A percentile compares a stretch with the other conserved stretches of the same genome.
These are phyloP conservation scores for Pichia kluyveri DNA, from an alignment of 805 yeast genomes.

Conservation along the genomic window DNA sequence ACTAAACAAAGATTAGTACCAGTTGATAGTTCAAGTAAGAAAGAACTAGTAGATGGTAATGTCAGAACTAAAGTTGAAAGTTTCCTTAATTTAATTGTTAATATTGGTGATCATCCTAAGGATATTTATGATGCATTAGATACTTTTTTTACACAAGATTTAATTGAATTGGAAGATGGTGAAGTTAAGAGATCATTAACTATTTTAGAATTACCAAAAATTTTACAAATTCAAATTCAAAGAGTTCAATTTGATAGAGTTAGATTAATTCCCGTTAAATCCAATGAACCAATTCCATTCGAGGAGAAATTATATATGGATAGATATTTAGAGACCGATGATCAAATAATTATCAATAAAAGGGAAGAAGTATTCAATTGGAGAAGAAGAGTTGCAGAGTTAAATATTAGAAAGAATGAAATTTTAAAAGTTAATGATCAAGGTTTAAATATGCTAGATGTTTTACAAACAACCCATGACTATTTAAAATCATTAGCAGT, in stretches of 20 bases:
- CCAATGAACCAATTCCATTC: constrained; percentile 74
- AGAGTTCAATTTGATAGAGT: constrained; percentile 84
- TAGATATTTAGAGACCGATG: constrained; percentile 69
- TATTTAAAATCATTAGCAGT: constrained; percentile 31
- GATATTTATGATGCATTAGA: constrained; percentile 89
- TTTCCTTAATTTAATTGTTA: constrained; percentile 73
- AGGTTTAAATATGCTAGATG: constrained; percentile 41
- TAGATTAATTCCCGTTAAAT: constrained; percentile 66
- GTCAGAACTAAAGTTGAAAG: constrained; percentile 57
- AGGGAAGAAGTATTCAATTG: constrained; percentile 52
- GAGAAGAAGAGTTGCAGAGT: constrained; percentile 43
- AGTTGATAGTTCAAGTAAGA: constrained; percentile 24
- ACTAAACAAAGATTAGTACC: constrained; percentile 71
- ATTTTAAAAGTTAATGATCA: constrained; percentile 39
- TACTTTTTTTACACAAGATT: constrained; percentile 68
- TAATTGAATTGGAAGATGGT: constrained; percentile 61
- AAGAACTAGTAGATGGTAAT: constrained; percentile 17
- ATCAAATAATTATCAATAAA: constrained; percentile 40
- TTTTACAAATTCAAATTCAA: constrained; percentile 87
- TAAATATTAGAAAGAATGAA: constrained; percentile 35
- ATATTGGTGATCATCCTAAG: constrained; percentile 81
- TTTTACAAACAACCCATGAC: constrained; percentile 47
- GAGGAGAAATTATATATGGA: constrained; percentile 76
- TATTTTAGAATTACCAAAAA: constrained; percentile 63
- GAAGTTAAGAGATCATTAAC: constrained; percentile 66